phyloP scores from a whole-genome alignment of 495 filamentous ascomycete genomes.

The Podospora pseudopauciseta region DNA sequence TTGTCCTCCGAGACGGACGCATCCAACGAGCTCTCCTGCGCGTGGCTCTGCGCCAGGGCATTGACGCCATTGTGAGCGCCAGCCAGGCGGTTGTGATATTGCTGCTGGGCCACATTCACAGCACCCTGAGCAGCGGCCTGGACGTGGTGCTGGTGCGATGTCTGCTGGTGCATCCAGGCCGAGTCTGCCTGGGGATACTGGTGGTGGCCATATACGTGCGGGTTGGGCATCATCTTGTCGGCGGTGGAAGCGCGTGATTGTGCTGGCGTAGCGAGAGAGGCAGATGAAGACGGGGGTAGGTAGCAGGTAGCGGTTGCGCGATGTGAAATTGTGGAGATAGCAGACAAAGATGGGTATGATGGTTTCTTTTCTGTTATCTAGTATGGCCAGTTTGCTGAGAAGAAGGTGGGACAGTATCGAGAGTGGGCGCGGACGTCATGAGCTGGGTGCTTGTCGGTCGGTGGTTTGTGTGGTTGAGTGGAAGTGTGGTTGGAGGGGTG shows the following conservation, averaged over 20 bases:
- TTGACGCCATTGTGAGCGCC: constrained; percentile 54
- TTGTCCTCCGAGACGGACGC: constrained; percentile 79
- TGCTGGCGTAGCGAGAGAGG: not conserved
- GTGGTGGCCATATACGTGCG: constrained; percentile 59
- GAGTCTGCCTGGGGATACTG: constrained; percentile 73
- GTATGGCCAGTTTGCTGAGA: constrained; percentile 18
- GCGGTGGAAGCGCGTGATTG: not conserved
- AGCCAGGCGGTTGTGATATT: constrained; percentile 67
- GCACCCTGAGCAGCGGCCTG: constrained; percentile 62
- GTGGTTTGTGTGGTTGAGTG: not conserved
- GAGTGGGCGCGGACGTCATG: constrained; percentile 22
- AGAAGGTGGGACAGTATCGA: constrained; percentile 13
- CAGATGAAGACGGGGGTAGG: not conserved
- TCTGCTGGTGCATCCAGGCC: constrained; percentile 71
- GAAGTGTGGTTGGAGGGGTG: not conserved
- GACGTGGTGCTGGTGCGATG: constrained; percentile 61
- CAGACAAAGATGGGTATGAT: not conserved
- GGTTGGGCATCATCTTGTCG: constrained; percentile 41
- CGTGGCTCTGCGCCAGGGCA: constrained; percentile 51
- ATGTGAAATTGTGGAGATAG: not conserved
- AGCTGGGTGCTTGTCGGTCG: constrained; percentile 8
- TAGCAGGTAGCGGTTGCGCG: not conserved
- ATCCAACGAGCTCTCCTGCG: constrained; percentile 53
- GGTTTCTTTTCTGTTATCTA: constrained; percentile 1
- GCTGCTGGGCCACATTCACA: constrained; percentile 65